Evolutionary conservation across 2,329 filamentous ascomycete genomes (phyloP).

Genomic region (Cylindrodendrum hubeiense): DNA sequence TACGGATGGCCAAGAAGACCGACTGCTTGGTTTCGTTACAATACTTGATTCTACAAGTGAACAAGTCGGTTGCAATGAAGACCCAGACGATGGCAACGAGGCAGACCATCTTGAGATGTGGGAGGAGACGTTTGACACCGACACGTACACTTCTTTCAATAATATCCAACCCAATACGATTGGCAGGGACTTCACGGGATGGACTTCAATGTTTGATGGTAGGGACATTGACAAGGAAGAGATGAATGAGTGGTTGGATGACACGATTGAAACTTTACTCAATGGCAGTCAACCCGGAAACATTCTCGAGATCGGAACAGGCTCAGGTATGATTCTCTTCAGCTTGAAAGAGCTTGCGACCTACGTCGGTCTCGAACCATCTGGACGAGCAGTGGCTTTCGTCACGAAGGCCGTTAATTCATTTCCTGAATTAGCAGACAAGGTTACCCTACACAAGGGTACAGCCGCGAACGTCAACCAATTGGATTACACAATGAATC

Average conservation of each 20-base stretch:
- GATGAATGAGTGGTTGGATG: slow-evolving; percentile 50
- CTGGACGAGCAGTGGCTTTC: slow-evolving; percentile 36
- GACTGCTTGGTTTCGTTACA: no score
- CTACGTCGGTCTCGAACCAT: slow-evolving; percentile 47
- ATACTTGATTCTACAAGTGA: no score
- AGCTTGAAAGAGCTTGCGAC: slow-evolving; percentile 29
- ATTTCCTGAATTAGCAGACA: slow-evolving; percentile 14
- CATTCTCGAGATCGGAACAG: slow-evolving; percentile 47
- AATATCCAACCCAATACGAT: no score
- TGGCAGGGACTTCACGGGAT: no score
- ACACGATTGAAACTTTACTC: slow-evolving; percentile 39
- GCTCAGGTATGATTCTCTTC: slow-evolving; percentile 49
- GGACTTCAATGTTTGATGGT: slow-evolving; percentile 50
- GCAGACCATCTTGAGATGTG: no score
- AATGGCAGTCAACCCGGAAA: slow-evolving; percentile 20
- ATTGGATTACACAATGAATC: slow-evolving; percentile 13
- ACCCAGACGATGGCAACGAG: no score
- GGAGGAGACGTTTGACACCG: no score
- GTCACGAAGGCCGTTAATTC: slow-evolving; percentile 27
- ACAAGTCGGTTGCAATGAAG: no score
- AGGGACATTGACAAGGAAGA: slow-evolving; percentile 39
- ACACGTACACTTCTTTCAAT: no score
- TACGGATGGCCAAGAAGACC: no score
- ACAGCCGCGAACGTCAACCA: slow-evolving; percentile 36
- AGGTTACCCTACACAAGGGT: slow-evolving; percentile 7